Evolutionary conservation across 2,329 filamentous ascomycete species (phyloP).

Genomic region (Fusarium decemcellulare): DNA sequence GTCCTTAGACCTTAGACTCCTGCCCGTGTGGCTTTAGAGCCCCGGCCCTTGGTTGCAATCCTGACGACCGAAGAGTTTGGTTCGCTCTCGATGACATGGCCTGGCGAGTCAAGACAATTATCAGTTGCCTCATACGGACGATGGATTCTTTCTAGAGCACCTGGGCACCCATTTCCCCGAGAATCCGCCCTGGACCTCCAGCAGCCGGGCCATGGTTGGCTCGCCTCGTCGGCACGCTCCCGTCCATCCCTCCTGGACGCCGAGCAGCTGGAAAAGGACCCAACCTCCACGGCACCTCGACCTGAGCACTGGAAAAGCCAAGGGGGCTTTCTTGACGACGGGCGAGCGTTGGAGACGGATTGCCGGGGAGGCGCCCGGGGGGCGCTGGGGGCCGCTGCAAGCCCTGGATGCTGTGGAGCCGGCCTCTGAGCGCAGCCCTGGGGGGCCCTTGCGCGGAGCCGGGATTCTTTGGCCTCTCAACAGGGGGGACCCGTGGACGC

Average conservation of each 20-base stretch:
- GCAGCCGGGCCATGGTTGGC: not conserved
- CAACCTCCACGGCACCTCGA: constrained; percentile 20
- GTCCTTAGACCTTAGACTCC: constrained; percentile 4
- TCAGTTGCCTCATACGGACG: constrained; percentile 24
- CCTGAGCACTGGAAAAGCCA: constrained; percentile 26
- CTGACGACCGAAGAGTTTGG: constrained; percentile 13
- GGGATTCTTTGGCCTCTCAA: constrained; percentile 25
- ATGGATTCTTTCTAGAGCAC: constrained; percentile 11
- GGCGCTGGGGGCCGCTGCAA: constrained; percentile 23
- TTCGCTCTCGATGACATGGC: constrained; percentile 13
- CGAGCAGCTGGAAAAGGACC: constrained; percentile 18
- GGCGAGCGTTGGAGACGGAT: constrained; percentile 25
- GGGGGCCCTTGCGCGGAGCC: constrained; percentile 32
- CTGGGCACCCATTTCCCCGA: constrained; percentile 20
- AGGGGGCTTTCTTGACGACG: constrained; percentile 2
- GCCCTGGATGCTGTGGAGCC: constrained; percentile 18
- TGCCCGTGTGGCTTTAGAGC: constrained; percentile 11
- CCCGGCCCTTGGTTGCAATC: constrained; percentile 23
- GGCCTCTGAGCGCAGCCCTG: constrained; percentile 32
- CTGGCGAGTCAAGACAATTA: constrained; percentile 36
- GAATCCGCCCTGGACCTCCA: not conserved
- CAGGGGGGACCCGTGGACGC: constrained; percentile 23
- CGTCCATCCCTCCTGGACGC: constrained; percentile 15
- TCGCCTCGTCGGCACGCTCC: constrained; percentile 30
- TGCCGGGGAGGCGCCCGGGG: constrained; percentile 22